Evolutionary conservation across 805 yeast species (phyloP), one percentile per base, ranked within the genome.

Genomic region (Kockiozyma suomiensis): DNA sequence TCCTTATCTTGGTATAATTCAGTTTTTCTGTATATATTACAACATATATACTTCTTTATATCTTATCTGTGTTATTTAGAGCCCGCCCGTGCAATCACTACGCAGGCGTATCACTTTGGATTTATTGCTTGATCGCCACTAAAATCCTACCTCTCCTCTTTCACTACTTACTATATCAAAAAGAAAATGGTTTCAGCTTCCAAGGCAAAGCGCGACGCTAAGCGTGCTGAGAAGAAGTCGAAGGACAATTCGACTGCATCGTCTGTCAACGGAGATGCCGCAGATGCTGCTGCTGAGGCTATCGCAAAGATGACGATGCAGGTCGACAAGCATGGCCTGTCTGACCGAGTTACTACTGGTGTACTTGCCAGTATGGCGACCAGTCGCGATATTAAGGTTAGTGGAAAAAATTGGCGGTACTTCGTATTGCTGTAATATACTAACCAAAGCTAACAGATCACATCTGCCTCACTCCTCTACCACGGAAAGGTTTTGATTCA

Each of bases 321-420:
- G 79, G 87, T 88, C 74, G 99, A 93, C 76, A 86, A 89, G 74
- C 86, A 91, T 71, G 99, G 99, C 68, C 73, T 93, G 59, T 90
- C 97, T 48, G 99, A 93, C 76, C 89, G 99, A 81, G 99, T 93
- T 67, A 88, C 93, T 69, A 93, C 99, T 47, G 99, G 99, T 82
- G 99, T 94, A 49, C 81, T 94, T 73, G 92, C 87, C 59, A 89
- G 97, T 54, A 80, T 94, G 73, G 82, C 75, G 43, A 92, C 97
- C 30, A 90, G 97, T 17, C 86, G 97, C 76, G 99, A 94, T 86
- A 79, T 94, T 73, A 94, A 94, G 79, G 74, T 93, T 70, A 85
- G 93, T 23, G 23, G 2, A n/a, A 3, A 12, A 10, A 21, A 3
- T 28, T 19, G 42, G 15, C 19, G 3, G 35, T 10, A 2, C n/a